These are phyloP conservation scores for Psilocybe tampanensis DNA, from an alignment of 768 basidiomycete species.

Conservation along the genomic window DNA sequence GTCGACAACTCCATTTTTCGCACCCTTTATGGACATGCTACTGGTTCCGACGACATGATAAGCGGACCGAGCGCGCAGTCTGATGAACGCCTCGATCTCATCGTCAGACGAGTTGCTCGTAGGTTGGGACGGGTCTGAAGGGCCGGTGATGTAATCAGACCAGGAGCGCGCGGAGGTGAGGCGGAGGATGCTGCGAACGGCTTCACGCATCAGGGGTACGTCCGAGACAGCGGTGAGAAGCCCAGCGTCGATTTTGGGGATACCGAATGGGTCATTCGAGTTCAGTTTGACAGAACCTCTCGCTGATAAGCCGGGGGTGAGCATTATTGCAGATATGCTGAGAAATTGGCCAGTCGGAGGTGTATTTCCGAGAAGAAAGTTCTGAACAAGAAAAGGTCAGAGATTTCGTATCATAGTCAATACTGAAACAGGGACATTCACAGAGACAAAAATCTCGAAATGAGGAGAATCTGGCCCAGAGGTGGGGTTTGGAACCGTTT, in stretches of 20 bases:
- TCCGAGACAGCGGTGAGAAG: conserved; percentile 11
- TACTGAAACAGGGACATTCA: conserved; percentile 13
- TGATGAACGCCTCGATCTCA: conserved; percentile 24
- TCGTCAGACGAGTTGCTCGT: conserved; percentile 19
- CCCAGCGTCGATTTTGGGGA: conserved; percentile 13
- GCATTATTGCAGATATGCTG: conserved; percentile 20
- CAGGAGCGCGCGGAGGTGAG: conserved; percentile 18
- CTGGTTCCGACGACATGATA: conserved; percentile 34
- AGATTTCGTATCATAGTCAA: background rate
- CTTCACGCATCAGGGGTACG: conserved; percentile 18
- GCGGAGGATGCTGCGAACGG: conserved; percentile 10
- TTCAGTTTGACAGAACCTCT: conserved; percentile 13
- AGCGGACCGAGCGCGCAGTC: conserved; percentile 12
- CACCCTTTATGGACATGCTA: conserved; percentile 26
- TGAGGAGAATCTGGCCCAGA: conserved; percentile 35
- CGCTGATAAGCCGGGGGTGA: conserved; percentile 9
- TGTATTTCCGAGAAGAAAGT: conserved; percentile 11
- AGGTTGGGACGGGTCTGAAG: conserved; percentile 7
- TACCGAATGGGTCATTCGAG: conserved; percentile 24
- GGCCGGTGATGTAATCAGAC: conserved; percentile 18
- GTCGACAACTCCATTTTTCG: conserved; percentile 31
- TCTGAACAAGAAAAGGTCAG: conserved; percentile 2
- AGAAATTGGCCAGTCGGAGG: conserved; percentile 27
- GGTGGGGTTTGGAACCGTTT: conserved; percentile 28
- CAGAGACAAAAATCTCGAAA: conserved; percentile 34